Percentiles rank a stretch among this genome's conserved stretches.
Conservation (phyloP, 257 asterid genomes). For the Solanum pimpinellifolium region DNA sequence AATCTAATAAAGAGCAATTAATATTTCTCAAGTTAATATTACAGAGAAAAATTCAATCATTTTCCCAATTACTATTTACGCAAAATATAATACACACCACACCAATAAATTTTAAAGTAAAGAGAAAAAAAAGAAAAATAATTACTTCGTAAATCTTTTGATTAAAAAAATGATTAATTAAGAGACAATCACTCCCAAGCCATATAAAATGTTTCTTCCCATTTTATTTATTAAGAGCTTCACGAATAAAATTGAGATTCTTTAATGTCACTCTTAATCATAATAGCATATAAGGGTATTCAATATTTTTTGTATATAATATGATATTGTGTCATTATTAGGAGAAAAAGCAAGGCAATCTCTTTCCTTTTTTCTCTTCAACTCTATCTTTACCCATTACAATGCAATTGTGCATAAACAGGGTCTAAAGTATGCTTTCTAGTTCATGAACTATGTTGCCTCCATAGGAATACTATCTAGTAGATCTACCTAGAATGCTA, state of each 20-base stretch:
- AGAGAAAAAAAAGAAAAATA: neutral
- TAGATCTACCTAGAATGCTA: too few relatives aligned
- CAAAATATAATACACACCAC: neutral
- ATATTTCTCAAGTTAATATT: too few relatives aligned
- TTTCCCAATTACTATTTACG: neutral
- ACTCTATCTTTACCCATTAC: too few relatives aligned
- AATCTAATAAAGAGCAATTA: neutral
- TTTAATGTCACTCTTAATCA: slow-evolving; percentile 56
- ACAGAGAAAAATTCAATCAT: neutral
- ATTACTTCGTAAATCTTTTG: neutral
- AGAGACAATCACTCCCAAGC: slow-evolving; percentile 18
- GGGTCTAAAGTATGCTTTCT: too few relatives aligned
- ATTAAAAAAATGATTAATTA: neutral
- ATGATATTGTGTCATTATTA: slow-evolving; percentile 16
- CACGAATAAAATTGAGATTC: slow-evolving; percentile 36
- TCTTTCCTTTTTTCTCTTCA: neutral
- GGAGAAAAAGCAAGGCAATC: neutral
- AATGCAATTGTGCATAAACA: too few relatives aligned
- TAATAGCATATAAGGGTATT: slow-evolving; percentile 21
- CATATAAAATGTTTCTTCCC: slow-evolving; percentile 16
- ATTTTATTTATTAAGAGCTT: slow-evolving; percentile 22
- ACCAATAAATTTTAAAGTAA: neutral
- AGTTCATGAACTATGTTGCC: too few relatives aligned
- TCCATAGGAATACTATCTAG: too few relatives aligned
- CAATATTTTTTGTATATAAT: neutral